Conservation (phyloP, 2,329 filamentous ascomycete genomes). For the Sarocladiaceae sp. region DNA sequence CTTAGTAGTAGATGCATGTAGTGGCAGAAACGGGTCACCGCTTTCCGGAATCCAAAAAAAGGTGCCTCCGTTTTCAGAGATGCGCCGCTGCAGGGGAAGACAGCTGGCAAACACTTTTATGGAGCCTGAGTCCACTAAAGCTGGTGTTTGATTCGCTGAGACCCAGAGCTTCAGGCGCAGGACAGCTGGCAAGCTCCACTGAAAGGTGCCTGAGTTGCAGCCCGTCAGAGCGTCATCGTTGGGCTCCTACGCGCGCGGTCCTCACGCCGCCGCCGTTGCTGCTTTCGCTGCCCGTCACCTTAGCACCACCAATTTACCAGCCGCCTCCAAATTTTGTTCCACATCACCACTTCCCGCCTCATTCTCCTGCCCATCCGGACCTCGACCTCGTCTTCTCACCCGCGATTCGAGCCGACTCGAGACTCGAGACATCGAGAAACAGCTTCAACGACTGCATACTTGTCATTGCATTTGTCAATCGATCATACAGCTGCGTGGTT, state of each 20-base stretch:
- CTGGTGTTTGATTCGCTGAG: neutral
- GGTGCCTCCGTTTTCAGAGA: neutral
- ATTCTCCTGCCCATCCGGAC: neutral
- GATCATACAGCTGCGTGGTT: neutral
- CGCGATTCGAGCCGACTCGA: constrained; percentile 3
- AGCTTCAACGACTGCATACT: neutral
- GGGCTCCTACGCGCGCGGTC: constrained; percentile 8
- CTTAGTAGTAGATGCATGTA: too few relatives aligned
- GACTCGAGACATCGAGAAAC: neutral
- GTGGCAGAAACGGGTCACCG: constrained; percentile 5
- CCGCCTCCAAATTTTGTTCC: constrained; percentile 10
- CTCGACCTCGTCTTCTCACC: neutral
- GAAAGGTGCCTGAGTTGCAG: constrained; percentile 7
- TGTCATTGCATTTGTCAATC: neutral
- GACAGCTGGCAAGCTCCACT: constrained; percentile 6
- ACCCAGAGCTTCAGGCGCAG: neutral
- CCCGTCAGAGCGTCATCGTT: constrained; percentile 8
- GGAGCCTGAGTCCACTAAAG: neutral
- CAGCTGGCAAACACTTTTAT: neutral
- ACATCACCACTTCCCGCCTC: constrained; percentile 4
- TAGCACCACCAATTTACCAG: neutral
- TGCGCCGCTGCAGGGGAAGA: neutral
- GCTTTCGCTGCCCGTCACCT: neutral
- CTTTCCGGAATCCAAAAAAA: constrained; percentile 7
- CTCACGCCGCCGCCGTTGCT: too few relatives aligned